phyloP scores from a whole-genome alignment of 768 basidiomycete genomes.

The Boletus rubroflammeus region DNA sequence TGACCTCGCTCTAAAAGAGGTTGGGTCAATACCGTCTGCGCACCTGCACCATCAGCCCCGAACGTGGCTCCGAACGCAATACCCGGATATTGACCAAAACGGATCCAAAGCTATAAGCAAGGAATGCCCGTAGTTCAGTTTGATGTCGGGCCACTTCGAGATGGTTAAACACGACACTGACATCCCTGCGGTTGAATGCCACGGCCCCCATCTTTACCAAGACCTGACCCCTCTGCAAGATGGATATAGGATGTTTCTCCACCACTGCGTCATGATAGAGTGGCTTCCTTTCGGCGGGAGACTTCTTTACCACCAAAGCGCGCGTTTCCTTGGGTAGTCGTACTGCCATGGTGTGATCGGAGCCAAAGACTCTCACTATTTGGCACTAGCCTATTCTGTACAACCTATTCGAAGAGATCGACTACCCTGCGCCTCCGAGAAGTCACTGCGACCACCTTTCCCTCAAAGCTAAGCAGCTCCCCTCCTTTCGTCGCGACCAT shows the following conservation, averaged over 20 bases:
- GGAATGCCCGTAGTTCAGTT: neutral
- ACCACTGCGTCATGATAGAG: conserved; percentile 57
- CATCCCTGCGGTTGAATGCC: conserved; percentile 77
- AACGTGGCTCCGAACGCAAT: conserved; percentile 57
- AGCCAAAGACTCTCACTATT: neutral
- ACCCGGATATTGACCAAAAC: conserved; percentile 62
- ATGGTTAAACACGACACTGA: conserved; percentile 23
- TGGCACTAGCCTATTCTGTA: no score
- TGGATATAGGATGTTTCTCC: conserved; percentile 46
- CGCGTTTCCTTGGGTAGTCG: conserved; percentile 42
- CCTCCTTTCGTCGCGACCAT: conserved; percentile 42
- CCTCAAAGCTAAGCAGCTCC: conserved; percentile 39
- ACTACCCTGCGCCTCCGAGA: conserved; percentile 34
- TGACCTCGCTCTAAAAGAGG: neutral
- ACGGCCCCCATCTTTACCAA: conserved; percentile 67
- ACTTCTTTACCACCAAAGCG: conserved; percentile 47
- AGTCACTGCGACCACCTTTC: conserved; percentile 42
- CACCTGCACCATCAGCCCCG: conserved; percentile 75
- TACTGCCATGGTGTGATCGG: neutral
- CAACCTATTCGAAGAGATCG: conserved; percentile 35
- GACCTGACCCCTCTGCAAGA: conserved; percentile 53
- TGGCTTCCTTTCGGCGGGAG: conserved; percentile 37
- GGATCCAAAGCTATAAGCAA: conserved; percentile 62
- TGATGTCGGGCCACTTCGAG: neutral
- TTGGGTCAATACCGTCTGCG: conserved; percentile 5